These are phyloP conservation scores for Globisporangium carolinianum DNA, from an alignment of 352 stramenopile species.

Conservation along the genomic window DNA sequence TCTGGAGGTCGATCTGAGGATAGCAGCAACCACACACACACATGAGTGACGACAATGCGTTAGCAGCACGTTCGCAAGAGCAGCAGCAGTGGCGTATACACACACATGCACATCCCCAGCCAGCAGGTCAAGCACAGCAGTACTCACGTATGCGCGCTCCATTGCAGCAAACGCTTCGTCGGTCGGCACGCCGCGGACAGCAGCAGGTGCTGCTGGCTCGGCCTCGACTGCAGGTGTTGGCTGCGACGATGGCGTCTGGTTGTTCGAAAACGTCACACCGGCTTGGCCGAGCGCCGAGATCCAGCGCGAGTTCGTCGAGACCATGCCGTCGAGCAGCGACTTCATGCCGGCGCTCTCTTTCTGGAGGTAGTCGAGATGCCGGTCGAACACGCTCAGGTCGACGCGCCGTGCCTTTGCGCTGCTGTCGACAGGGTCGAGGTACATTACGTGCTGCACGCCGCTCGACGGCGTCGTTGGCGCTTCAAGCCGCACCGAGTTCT, in stretches of 20 bases:
- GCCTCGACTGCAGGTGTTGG: slow-evolving; percentile 3
- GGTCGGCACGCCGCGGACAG: slow-evolving; percentile 17
- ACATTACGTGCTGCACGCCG: slow-evolving; percentile 2
- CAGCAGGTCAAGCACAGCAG: background rate
- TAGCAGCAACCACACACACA: background rate
- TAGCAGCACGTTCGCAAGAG: background rate
- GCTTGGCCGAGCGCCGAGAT: slow-evolving; percentile 41
- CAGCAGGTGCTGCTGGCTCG: slow-evolving; percentile 4
- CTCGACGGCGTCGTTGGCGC: slow-evolving; percentile 7
- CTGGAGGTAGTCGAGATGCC: slow-evolving; percentile 61
- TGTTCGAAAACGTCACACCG: slow-evolving; percentile 14
- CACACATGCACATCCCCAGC: background rate
- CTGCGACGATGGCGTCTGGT: background rate
- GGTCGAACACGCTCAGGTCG: slow-evolving; percentile 51
- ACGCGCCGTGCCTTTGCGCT: slow-evolving; percentile 17
- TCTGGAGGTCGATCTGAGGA: slow-evolving; percentile 38
- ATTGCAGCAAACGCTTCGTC: slow-evolving; percentile 48
- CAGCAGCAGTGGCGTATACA: background rate
- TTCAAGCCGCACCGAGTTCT: slow-evolving; percentile 16
- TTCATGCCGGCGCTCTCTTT: slow-evolving; percentile 69
- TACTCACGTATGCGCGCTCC: slow-evolving; percentile 30
- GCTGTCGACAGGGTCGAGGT: slow-evolving; percentile 10
- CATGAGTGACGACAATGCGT: background rate
- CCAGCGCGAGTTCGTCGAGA: slow-evolving; percentile 67
- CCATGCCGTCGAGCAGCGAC: slow-evolving; percentile 53